Conservation (phyloP, 106 monocot species). For the Dactylorhiza incarnata region DNA sequence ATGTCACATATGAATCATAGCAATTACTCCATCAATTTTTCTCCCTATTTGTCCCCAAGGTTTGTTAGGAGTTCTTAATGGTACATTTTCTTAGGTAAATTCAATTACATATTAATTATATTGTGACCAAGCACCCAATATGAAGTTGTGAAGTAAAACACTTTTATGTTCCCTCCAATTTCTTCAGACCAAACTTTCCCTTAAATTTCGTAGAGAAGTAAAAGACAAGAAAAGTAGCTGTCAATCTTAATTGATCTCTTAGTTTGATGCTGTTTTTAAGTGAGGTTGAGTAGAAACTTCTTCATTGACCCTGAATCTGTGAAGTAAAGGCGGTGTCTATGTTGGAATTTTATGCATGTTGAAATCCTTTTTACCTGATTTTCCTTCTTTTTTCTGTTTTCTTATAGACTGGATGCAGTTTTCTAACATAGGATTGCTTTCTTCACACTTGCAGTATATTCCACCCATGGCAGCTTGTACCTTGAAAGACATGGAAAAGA, state of each 20-base stretch:
- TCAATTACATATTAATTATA: too few species aligned
- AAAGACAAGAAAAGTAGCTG: background rate
- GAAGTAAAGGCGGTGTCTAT: background rate
- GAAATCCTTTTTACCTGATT: background rate
- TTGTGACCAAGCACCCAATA: too few species aligned
- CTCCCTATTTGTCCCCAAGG: too few species aligned
- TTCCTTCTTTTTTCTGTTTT: background rate
- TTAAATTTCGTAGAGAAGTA: background rate
- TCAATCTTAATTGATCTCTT: background rate
- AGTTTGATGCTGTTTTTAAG: background rate
- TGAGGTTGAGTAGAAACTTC: background rate
- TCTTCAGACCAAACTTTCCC: too few species aligned
- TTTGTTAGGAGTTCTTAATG: too few species aligned
- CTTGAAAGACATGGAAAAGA: constrained; percentile 5
- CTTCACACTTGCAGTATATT: constrained; percentile 20
- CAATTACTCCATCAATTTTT: too few species aligned
- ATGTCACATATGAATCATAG: too few species aligned
- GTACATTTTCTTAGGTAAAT: too few species aligned
- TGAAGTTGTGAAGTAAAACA: too few species aligned
- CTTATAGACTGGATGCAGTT: background rate
- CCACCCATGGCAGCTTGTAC: constrained; percentile 16
- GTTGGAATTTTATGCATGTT: background rate
- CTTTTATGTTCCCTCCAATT: too few species aligned
- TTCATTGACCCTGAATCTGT: background rate
- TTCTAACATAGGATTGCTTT: background rate